Base-by-base conservation (phyloP, 2,329 filamentous ascomycete species). In the Ophiosphaerella narmari region DNA sequence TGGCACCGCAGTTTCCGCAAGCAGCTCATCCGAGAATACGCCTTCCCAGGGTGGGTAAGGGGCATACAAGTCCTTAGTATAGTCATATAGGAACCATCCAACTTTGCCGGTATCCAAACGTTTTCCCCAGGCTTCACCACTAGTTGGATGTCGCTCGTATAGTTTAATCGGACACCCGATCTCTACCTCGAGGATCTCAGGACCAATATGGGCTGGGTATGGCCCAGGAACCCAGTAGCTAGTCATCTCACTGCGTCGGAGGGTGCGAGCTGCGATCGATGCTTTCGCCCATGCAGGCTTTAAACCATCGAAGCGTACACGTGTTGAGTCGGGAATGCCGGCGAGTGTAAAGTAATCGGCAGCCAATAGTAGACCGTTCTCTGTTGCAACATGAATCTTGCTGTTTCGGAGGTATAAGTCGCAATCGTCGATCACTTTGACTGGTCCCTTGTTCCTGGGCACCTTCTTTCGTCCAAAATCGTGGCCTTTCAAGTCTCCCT, bases 381-480 rank as follows among this genome's bases (percentile, higher is more conserved):
- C 57, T 1, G 57, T 56, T 13, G 54, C 59, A 8, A 66, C 50
- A 18, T 61, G 40, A 9, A 66, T 31, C 21, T 58, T 52, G 5
- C 31, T 29, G 11, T 50, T 41, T 7, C 35, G 31, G 3, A 61
- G 41, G 31, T 64, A 65, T 1, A 65, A 38, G 29, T 64, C 62
- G 21, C 57, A 40, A 21, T 63, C 52, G 13, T 47, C 35, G 5
- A 65, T 41, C 7, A 55, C 35, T 7, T 37, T 48, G 23, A 42
- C 29, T 2, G 51, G 43, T 2, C 42, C 51, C 8, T 7, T 43
- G 33, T 21, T 34, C 24, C 37, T 46, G 24, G 24, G 32, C 2
- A 34, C 38, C 1, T 42, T 36, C 0, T 16, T 39, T n/a, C 60
- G 59, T 9, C 59, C 54, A 2, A 59, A n/a, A 8, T 49, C 39